phyloP scores from a whole-genome alignment of 768 basidiomycete genomes.

The Panaeolus papilionaceus region DNA sequence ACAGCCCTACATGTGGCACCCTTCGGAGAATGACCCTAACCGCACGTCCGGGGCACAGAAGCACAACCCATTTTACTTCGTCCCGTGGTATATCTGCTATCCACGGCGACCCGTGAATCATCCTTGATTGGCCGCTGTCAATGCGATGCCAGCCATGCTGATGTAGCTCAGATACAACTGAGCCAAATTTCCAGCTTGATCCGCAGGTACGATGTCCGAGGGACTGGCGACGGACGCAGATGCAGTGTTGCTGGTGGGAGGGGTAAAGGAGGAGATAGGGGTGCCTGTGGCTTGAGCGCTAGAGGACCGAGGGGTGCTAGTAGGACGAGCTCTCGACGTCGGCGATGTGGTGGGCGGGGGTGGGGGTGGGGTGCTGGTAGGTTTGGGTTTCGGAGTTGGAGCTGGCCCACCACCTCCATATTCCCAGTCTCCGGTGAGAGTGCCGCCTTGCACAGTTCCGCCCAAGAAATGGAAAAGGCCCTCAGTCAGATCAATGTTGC shows the following conservation, averaged over 20 bases:
- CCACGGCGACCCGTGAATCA: not conserved
- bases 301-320: slow-evolving; percentile 22
- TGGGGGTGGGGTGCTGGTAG: slow-evolving; percentile 26
- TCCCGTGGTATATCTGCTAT: not conserved
- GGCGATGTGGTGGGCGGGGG: slow-evolving; percentile 25
- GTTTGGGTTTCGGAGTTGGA: slow-evolving; percentile 27
- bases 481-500: slow-evolving; percentile 49
- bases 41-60: not conserved
- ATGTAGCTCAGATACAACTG: slow-evolving; percentile 8
- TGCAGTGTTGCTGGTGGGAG: slow-evolving; percentile 24
- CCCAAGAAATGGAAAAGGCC: slow-evolving; percentile 53
- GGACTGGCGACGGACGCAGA: slow-evolving; percentile 10
- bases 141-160: not conserved
- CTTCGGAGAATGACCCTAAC: not conserved
- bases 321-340: not conserved
- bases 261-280: slow-evolving; percentile 25
- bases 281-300: not conserved
- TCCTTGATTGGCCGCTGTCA: not conserved
- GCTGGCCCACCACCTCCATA: slow-evolving; percentile 35
- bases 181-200: slow-evolving; percentile 6
- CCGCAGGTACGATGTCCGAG: not conserved
- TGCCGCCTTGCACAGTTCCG: slow-evolving; percentile 35
- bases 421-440: slow-evolving; percentile 46
- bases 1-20: not conserved
- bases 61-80: not conserved